Evolutionary conservation across 768 basidiomycete species (phyloP).

Genomic region (Pleurotus ostreatus): DNA sequence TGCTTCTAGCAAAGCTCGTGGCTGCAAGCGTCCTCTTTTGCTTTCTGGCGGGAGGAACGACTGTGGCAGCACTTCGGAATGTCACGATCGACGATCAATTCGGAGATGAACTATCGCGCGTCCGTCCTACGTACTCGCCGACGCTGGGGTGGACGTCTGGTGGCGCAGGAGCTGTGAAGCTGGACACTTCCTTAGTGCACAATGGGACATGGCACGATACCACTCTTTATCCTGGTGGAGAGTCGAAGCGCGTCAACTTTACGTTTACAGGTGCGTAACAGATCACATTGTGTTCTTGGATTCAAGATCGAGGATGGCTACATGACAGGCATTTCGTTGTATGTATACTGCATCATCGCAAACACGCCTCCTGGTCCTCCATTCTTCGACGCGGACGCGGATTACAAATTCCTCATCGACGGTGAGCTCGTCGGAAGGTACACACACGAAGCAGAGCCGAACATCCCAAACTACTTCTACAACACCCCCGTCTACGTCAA

Average conservation of each 20-base stretch:
- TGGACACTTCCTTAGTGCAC: no score
- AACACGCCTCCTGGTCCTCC: slow-evolving; percentile 8
- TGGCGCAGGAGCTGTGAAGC: no score
- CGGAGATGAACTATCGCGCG: neutral
- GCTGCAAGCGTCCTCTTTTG: no score
- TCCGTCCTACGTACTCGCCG: neutral
- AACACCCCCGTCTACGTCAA: slow-evolving; percentile 10
- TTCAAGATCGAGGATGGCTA: neutral
- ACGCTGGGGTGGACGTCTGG: neutral
- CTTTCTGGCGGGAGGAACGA: no score
- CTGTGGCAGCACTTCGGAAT: neutral
- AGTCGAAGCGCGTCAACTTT: no score
- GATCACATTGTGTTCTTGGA: neutral
- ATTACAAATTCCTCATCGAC: slow-evolving; percentile 14
- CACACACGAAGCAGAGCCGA: slow-evolving; percentile 5
- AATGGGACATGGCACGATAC: no score
- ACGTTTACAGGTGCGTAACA: neutral
- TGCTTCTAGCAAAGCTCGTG: no score
- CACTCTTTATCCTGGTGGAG: no score
- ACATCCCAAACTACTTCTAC: slow-evolving; percentile 8
- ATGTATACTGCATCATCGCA: slow-evolving; percentile 17
- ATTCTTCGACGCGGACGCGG: slow-evolving; percentile 5
- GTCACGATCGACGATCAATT: neutral
- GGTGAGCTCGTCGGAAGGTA: slow-evolving; percentile 3
- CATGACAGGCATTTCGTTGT: slow-evolving; percentile 12